A percentile compares a stretch with the other conserved stretches of the same genome.
Evolutionary conservation across 106 monocot species (phyloP).

Genomic region (Iris macrosiphon): DNA sequence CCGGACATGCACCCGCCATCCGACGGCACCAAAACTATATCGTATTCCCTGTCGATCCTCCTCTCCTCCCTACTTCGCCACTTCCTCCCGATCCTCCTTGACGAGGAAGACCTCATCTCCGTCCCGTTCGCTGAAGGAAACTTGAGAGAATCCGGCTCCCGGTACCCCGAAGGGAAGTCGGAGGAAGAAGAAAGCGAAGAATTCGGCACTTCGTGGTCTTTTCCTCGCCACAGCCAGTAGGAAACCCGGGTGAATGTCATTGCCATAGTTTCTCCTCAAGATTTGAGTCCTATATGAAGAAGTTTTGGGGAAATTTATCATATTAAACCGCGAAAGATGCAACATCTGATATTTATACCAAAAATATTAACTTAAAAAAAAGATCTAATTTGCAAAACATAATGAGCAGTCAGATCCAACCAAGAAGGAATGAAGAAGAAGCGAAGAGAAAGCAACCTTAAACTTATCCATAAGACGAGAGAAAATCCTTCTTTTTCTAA

Average conservation of each 20-base stretch:
- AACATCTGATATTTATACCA: too few species aligned
- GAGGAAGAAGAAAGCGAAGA: constrained; percentile 19
- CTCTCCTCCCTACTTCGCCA: constrained; percentile 23
- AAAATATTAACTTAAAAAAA: too few species aligned
- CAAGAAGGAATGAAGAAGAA: too few species aligned
- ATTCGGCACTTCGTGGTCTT: constrained; percentile 22
- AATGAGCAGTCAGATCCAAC: too few species aligned
- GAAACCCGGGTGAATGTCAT: constrained; percentile 39
- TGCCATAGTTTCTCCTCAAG: constrained; percentile 13
- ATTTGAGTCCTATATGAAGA: background rate
- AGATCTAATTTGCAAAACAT: too few species aligned
- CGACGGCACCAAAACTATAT: constrained; percentile 61
- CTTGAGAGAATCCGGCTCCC: constrained; percentile 32
- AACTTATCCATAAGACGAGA: too few species aligned
- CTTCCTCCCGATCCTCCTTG: constrained; percentile 22
- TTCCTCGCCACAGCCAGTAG: constrained; percentile 37
- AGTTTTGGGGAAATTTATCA: background rate
- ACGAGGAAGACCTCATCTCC: constrained; percentile 16
- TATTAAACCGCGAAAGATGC: background rate
- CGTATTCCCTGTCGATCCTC: constrained; percentile 62
- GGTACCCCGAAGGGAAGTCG: constrained; percentile 42
- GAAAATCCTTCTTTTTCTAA: too few species aligned
- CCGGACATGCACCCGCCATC: constrained; percentile 68
- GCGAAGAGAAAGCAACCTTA: too few species aligned
- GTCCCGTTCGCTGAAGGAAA: constrained; percentile 13